phyloP scores from a whole-genome alignment of 371 early-diverging fungal species.

The Nematocida major region DNA sequence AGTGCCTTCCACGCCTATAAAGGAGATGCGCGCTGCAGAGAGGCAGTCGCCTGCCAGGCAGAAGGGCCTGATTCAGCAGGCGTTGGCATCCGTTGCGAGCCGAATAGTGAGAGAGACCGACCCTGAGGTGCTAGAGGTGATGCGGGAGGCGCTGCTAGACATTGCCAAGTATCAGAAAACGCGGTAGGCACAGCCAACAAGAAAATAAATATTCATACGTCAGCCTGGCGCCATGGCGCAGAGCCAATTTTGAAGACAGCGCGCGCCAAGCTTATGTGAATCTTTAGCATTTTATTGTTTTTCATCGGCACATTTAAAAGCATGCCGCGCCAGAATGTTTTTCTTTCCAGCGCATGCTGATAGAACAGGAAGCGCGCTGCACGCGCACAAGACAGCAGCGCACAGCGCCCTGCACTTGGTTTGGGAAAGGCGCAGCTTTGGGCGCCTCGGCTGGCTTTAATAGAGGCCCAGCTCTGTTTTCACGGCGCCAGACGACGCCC shows the following conservation, averaged over 20 bases:
- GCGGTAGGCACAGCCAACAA: not conserved
- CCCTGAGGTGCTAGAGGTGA: slow-evolving; percentile 8
- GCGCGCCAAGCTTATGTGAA: too few species aligned
- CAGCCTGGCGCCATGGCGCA: too few species aligned
- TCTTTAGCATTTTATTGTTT: too few species aligned
- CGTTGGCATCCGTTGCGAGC: slow-evolving; percentile 27
- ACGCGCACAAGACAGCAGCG: too few species aligned
- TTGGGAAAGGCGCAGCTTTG: not conserved
- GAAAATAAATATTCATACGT: not conserved
- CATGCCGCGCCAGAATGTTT: too few species aligned
- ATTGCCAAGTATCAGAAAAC: slow-evolving; percentile 4
- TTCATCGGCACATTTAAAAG: too few species aligned
- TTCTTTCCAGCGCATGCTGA: too few species aligned
- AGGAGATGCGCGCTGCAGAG: not conserved
- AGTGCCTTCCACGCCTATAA: not conserved
- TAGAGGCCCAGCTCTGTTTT: slow-evolving; percentile 20
- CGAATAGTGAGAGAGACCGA: slow-evolving; percentile 29
- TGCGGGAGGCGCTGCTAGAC: not conserved
- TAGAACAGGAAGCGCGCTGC: too few species aligned
- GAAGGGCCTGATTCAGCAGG: slow-evolving; percentile 32
- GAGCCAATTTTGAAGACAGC: too few species aligned
- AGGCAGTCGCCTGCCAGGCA: not conserved
- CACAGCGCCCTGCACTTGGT: too few species aligned
- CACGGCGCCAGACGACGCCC: slow-evolving; percentile 12
- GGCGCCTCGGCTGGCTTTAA: not conserved